phyloP scores from a whole-genome alignment of 805 yeast species.

The Candida ovalis region DNA sequence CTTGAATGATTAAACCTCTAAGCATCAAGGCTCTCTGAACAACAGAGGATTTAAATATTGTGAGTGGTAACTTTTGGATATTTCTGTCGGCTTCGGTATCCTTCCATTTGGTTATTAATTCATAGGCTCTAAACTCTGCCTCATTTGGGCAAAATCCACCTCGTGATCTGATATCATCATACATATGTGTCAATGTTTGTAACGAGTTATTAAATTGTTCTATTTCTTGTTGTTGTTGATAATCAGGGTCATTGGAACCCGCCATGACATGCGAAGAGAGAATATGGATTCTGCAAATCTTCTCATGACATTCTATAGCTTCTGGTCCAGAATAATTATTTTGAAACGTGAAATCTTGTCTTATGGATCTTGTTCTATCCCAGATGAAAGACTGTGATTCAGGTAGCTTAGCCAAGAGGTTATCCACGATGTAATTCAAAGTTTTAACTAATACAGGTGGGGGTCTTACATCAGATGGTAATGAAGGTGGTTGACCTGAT shows the following conservation, averaged over 20 bases:
- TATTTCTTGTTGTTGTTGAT: constrained; percentile 90
- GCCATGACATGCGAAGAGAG: constrained; percentile 84
- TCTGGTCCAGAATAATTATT: constrained; percentile 92
- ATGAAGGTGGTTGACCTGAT: constrained; percentile 96
- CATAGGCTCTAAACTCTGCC: constrained; percentile 90
- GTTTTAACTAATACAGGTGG: constrained; percentile 70
- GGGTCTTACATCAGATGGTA: constrained; percentile 96
- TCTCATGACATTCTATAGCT: constrained; percentile 88
- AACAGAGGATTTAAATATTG: constrained; percentile 46
- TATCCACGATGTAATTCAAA: constrained; percentile 65
- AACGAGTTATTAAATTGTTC: constrained; percentile 92
- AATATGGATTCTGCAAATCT: constrained; percentile 85
- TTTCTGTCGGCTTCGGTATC: constrained; percentile 84
- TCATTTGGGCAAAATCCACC: constrained; percentile 77
- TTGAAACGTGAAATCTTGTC: constrained; percentile 96
- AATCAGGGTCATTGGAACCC: constrained; percentile 56
- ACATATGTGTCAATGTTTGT: constrained; percentile 84
- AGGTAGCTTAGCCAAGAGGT: constrained; percentile 64
- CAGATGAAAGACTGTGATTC: constrained; percentile 87
- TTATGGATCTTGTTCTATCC: constrained; percentile 95
- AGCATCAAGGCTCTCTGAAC: constrained; percentile 73
- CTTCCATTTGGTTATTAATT: constrained; percentile 69
- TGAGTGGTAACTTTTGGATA: constrained; percentile 60
- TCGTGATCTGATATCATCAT: constrained; percentile 68
- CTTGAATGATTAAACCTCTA: constrained; percentile 63